These are phyloP conservation scores for Albophoma yamanashiensis DNA, from an alignment of 2,329 filamentous ascomycete species.

Conservation along the genomic window DNA sequence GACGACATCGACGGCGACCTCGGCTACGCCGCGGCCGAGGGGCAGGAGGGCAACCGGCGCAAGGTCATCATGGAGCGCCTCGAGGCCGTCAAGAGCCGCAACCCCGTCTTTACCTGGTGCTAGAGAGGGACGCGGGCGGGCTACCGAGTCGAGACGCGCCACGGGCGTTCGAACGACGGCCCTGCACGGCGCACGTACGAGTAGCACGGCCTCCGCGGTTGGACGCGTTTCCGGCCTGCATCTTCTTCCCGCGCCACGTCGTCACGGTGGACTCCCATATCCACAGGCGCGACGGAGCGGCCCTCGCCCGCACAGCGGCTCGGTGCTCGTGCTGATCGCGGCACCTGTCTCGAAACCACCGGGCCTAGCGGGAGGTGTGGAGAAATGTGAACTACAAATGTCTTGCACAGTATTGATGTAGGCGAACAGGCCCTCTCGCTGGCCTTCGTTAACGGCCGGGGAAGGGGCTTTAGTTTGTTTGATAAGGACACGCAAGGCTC, in stretches of 20 bases:
- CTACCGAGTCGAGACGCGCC: not conserved
- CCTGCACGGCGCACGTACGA: not conserved
- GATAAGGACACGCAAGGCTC: not conserved
- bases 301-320: not conserved
- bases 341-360: not conserved
- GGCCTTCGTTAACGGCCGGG: not conserved
- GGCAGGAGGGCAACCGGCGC: conserved; percentile 80
- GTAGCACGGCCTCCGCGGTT: not conserved
- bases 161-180: not conserved
- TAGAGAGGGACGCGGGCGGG: conserved; percentile 26
- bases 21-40: conserved; percentile 87
- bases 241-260: not conserved
- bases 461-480: not conserved
- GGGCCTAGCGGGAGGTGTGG: not conserved
- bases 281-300: not conserved
- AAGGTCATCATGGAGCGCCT: conserved; percentile 96
- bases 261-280: not conserved
- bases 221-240: not conserved
- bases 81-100: conserved; percentile 89
- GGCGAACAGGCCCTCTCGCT: not conserved
- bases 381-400: not conserved
- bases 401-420: not conserved
- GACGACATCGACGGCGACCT: conserved; percentile 85
- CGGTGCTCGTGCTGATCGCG: not conserved
- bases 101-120: conserved; percentile 97